Evolutionary conservation across 1,284 basidiomycete genomes (phyloP).

Genomic region (Ceratobasidium theobromae): DNA sequence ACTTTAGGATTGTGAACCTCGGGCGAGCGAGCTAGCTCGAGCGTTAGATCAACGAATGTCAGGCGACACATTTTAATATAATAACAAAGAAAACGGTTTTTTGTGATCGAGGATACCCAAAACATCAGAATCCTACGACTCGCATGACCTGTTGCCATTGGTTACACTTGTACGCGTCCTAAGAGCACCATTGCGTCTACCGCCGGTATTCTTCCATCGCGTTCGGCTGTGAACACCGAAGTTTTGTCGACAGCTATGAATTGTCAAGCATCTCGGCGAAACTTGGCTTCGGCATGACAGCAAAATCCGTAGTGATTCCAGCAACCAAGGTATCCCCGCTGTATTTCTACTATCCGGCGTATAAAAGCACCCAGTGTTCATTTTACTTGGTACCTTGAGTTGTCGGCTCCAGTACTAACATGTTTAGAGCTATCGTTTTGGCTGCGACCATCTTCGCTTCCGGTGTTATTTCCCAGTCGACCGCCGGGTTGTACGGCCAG

Average conservation of each 20-base stretch:
- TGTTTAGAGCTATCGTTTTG: constrained; percentile 13
- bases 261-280: constrained; percentile 9
- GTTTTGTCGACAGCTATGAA: constrained; percentile 2
- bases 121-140: too few species aligned
- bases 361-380: constrained; percentile 7
- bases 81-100: not conserved
- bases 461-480: constrained; percentile 38
- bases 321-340: constrained; percentile 21
- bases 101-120: not conserved
- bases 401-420: not conserved
- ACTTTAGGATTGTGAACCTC: constrained; percentile 29
- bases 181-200: not conserved
- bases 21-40: constrained; percentile 25
- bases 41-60: constrained; percentile 30
- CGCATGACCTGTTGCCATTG: too few species aligned
- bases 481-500: constrained; percentile 42
- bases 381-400: constrained; percentile 7
- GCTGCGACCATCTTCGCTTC: constrained; percentile 25
- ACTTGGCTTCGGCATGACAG: constrained; percentile 21
- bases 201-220: constrained; percentile 22
- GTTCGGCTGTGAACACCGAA: constrained; percentile 1
- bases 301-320: not conserved
- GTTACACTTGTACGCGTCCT: not conserved
- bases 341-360: not conserved
- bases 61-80: constrained; percentile 5